phyloP scores from a whole-genome alignment of 345 rosid genomes.

The Erodium maritimum region DNA sequence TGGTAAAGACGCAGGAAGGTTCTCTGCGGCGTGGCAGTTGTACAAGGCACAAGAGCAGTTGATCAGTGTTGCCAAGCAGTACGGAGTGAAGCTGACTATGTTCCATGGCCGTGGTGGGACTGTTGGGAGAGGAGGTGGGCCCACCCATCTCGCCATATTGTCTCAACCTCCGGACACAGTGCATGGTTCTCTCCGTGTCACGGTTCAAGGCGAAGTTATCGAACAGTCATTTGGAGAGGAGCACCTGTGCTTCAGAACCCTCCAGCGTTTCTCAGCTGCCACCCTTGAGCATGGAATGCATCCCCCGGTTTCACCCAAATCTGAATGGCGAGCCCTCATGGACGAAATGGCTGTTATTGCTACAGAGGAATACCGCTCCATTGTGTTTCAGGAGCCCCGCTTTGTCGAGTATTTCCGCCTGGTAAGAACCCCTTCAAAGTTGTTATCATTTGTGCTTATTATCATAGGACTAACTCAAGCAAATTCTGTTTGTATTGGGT shows the following conservation, averaged over 20 bases:
- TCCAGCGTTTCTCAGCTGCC: constrained; percentile 93
- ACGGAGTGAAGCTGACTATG: constrained; percentile 82
- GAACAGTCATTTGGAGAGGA: constrained; percentile 92
- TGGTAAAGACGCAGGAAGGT: constrained; percentile 91
- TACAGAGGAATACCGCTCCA: constrained; percentile 73
- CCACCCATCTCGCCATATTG: constrained; percentile 93
- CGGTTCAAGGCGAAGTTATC: constrained; percentile 97
- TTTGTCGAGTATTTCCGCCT: constrained; percentile 38
- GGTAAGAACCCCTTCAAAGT: too few species aligned
- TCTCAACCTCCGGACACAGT: constrained; percentile 97
- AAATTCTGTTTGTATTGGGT: constrained; percentile 8
- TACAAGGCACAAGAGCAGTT: constrained; percentile 69
- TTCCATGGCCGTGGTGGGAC: constrained; percentile 99
- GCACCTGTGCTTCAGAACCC: constrained; percentile 85
- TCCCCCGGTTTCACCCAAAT: constrained; percentile 87
- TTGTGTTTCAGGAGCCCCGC: constrained; percentile 84
- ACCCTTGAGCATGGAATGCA: constrained; percentile 94
- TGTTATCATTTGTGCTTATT: too few species aligned
- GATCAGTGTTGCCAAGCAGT: constrained; percentile 74
- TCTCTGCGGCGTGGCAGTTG: constrained; percentile 93
- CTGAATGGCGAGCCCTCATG: constrained; percentile 96
- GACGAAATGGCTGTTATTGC: constrained; percentile 90
- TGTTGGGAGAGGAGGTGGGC: constrained; percentile 96
- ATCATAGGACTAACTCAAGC: too few species aligned
- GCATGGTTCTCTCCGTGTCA: constrained; percentile 80